Evolutionary conservation across 441 rosid genomes (phyloP).

Genomic region (Brassica hybrid): DNA sequence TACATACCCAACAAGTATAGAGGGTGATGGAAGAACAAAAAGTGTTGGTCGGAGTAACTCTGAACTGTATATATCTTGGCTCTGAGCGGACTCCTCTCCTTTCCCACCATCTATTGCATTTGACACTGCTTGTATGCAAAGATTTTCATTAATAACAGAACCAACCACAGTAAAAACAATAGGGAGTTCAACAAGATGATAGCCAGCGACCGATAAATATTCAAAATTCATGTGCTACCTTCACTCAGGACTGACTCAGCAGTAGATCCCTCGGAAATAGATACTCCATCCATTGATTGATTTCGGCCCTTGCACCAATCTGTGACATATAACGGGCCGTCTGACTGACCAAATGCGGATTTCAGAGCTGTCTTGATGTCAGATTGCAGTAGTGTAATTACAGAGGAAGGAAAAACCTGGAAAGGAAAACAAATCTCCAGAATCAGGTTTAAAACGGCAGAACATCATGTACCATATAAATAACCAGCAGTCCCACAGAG

Average conservation of each 20-base stretch:
- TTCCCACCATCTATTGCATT: conserved; percentile 68
- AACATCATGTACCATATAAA: not conserved
- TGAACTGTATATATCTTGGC: conserved; percentile 68
- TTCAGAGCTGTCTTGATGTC: conserved; percentile 93
- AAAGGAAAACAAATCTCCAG: conserved; percentile 37
- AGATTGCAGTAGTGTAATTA: conserved; percentile 86
- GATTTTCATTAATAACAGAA: conserved; percentile 34
- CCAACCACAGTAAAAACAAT: conserved; percentile 21
- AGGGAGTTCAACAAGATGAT: conserved; percentile 50
- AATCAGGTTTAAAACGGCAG: conserved; percentile 18
- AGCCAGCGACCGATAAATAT: conserved; percentile 63
- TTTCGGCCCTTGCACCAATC: conserved; percentile 98
- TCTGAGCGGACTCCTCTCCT: conserved; percentile 74
- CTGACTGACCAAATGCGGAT: conserved; percentile 85
- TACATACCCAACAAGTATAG: conserved; percentile 96
- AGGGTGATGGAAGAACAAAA: conserved; percentile 92
- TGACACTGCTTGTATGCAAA: conserved; percentile 48
- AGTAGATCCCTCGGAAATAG: conserved; percentile 72
- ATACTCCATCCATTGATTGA: conserved; percentile 65
- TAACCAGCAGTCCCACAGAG: conserved; percentile 15
- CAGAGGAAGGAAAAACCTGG: conserved; percentile 90
- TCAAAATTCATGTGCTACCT: conserved; percentile 70
- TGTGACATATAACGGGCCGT: conserved; percentile 89
- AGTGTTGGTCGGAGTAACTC: conserved; percentile 86
- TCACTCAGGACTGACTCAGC: conserved; percentile 77